Conservation (phyloP, 2,329 filamentous ascomycete genomes). For the Colletotrichum sp. region DNA sequence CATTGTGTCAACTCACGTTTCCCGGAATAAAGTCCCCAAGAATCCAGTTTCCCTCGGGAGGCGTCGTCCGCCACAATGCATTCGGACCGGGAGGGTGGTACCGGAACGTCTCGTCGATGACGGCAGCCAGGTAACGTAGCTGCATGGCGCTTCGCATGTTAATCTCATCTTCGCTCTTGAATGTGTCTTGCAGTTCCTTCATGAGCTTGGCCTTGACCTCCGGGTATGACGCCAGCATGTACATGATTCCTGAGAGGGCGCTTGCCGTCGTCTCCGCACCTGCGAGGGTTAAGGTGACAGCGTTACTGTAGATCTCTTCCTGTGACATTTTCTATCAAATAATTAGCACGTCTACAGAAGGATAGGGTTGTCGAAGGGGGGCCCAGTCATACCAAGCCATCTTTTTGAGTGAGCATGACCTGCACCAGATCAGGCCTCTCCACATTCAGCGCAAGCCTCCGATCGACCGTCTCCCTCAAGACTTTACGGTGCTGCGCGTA, state of each 20-base stretch:
- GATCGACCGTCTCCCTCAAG: not conserved
- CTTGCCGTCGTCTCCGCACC: not conserved
- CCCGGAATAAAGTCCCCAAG: not conserved
- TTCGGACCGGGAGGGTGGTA: not conserved
- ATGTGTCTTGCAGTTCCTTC: not conserved
- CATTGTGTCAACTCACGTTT: not conserved
- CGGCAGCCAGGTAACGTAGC: not conserved
- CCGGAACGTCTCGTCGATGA: not conserved
- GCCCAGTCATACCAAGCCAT: not conserved
- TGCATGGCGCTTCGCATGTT: not conserved
- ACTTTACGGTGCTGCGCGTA: not conserved
- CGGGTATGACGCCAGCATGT: not conserved
- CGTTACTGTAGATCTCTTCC: not conserved
- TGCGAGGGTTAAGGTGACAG: not conserved
- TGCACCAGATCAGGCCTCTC: not conserved
- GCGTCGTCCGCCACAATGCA: not conserved
- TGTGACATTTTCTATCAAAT: not conserved
- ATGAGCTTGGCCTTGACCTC: not conserved
- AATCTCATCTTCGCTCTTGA: not conserved
- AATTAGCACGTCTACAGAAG: not conserved
- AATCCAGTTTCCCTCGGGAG: not conserved
- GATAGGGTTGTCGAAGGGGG: fast-evolving
- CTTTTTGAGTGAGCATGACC: not conserved
- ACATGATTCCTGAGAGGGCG: not conserved
- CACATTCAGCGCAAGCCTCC: not conserved